Base-by-base conservation (phyloP, 1,284 basidiomycete species). In the Abortiporus biennis region DNA sequence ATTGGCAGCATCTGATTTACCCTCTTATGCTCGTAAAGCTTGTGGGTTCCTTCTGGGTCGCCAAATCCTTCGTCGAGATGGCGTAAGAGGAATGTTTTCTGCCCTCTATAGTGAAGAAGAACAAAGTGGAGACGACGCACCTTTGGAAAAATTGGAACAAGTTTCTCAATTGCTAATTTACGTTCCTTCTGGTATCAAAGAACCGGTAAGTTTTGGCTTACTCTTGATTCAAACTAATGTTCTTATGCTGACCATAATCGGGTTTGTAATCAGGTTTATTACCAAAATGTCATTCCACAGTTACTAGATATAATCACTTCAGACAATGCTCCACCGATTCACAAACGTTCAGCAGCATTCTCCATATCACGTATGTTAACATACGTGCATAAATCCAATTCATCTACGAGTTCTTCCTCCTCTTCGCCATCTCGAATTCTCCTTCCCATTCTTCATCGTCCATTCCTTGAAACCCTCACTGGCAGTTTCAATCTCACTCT, bases 21-120 rank as follows among this genome's bases (percentile, higher is more conserved):
- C 65, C 2, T 36, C 57, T 13, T 74, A 85, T 53, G 71, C 77
- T 15, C 69, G 69, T 29, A 81, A 72, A 53, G 53, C 76, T 20
- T 84, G 78, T 49, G 66, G 73, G 0, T 70, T 69, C 21, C 63
- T 87, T 21, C 69, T 89, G 19, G 80, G 76, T 50, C 69, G 72
- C 43, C 84, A 87, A 52, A 59, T 90, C 6, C 58, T 85, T 21
- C 76, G 83, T 22, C 74, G 77, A 2, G 74, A 78, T 23, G 86
- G 86, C 1, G 66, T 89, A 2, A 67, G 63, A 25, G 85, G 84
- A 1, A 67, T 90, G 16, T 80, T 76, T 46, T 67, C 70, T 8
- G 80, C 80, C 13, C 62, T 86, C 0, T 83, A 88, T 47, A 76
- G 79, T 0, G 80, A 84, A 44, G 73, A 74, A 32, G 71, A 75